Percentiles rank a stretch among this genome's conserved stretches.
These are phyloP conservation scores for Paraurostyla sp. DNA, from an alignment of 73 alveolate species.

Conservation along the genomic window DNA sequence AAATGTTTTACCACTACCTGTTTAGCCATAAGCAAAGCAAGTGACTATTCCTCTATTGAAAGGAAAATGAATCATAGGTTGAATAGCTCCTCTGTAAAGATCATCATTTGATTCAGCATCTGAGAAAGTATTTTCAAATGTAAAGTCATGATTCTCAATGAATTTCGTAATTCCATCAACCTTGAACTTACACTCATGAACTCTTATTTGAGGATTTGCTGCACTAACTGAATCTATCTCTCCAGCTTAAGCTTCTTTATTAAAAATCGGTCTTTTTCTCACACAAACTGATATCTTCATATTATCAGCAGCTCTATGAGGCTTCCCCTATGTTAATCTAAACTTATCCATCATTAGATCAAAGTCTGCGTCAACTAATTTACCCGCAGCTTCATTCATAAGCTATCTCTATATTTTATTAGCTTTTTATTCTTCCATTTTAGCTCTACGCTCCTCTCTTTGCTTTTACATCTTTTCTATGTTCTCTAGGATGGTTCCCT, in stretches of 20 bases:
- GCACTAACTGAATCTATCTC: constrained; percentile 96
- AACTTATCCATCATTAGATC: constrained; percentile 85
- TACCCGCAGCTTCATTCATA: constrained; percentile 84
- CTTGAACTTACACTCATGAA: constrained; percentile 92
- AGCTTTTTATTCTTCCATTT: constrained; percentile 88
- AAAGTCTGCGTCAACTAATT: constrained; percentile 88
- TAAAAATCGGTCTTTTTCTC: constrained; percentile 96
- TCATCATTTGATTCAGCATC: constrained; percentile 87
- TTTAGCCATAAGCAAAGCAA: constrained; percentile 98
- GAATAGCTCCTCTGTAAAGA: constrained; percentile 78
- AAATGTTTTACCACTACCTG: too few species aligned
- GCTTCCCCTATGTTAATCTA: constrained; percentile 65
- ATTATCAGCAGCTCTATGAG: constrained; percentile 72
- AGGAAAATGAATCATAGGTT: constrained; percentile 76
- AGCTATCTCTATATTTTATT: constrained; percentile 79
- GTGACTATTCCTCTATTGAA: constrained; percentile 97
- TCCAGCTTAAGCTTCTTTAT: constrained; percentile 89
- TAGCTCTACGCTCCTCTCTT: constrained; percentile 89
- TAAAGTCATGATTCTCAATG: constrained; percentile 93
- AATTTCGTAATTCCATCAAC: constrained; percentile 98
- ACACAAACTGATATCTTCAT: constrained; percentile 96
- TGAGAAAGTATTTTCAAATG: constrained; percentile 91
- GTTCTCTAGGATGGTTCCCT: constrained; percentile 86
- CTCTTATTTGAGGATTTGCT: constrained; percentile 92
- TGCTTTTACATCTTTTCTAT: constrained; percentile 81